These are phyloP conservation scores for Nicotiana otophora DNA, from an alignment of 257 asterid species.

Conservation along the genomic window DNA sequence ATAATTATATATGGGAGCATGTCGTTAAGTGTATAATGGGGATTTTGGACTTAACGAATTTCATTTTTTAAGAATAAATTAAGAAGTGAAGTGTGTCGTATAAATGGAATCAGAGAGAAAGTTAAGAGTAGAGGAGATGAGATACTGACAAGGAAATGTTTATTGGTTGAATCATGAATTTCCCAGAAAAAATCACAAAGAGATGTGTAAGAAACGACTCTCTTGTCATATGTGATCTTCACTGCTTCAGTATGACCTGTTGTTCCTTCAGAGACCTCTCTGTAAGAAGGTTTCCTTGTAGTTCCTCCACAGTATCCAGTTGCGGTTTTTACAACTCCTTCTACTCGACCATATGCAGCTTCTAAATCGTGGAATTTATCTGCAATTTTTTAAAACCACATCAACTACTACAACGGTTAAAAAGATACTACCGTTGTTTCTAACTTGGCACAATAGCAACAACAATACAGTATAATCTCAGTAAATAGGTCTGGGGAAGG, in stretches of 20 bases:
- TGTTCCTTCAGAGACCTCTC: not conserved
- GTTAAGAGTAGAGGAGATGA: not conserved
- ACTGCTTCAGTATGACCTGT: slow-evolving; percentile 6
- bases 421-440: too few relatives aligned
- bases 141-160: not conserved
- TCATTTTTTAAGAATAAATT: too few relatives aligned
- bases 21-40: too few relatives aligned
- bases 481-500: too few relatives aligned
- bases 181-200: slow-evolving; percentile 6
- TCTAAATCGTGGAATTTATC: not conserved
- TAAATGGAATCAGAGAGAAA: too few relatives aligned
- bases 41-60: too few relatives aligned
- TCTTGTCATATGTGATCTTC: not conserved
- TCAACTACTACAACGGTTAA: not conserved
- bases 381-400: not conserved
- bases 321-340: slow-evolving; percentile 9
- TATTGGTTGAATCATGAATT: not conserved
- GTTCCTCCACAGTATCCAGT: slow-evolving; percentile 12
- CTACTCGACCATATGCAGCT: slow-evolving; percentile 14
- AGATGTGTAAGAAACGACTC: not conserved
- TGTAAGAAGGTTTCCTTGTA: not conserved
- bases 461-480: too few relatives aligned
- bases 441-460: too few relatives aligned
- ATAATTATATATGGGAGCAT: too few relatives aligned
- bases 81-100: too few relatives aligned